Evolutionary conservation across 192 early-diverging fungal genomes (phyloP).

Genomic region (Coemansia sp.): DNA sequence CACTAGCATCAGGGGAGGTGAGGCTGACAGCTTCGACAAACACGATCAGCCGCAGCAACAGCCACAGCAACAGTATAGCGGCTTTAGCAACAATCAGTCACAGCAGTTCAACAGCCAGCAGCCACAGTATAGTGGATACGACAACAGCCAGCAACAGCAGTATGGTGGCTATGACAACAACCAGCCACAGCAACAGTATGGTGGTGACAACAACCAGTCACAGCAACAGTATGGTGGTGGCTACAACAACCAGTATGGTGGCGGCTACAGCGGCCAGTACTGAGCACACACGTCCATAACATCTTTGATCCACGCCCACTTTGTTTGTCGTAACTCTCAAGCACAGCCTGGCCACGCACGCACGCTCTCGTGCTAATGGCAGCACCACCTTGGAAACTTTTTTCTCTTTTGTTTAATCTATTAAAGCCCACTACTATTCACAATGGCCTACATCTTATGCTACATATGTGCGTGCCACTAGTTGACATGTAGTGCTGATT

Average conservation of each 20-base stretch:
- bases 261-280: constrained; percentile 8
- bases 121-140: constrained; percentile 1
- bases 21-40: constrained; percentile 30
- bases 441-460: not conserved
- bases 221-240: not conserved
- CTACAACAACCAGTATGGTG: constrained; percentile 11
- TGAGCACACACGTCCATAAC: not conserved
- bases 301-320: not conserved
- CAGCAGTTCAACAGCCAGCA: not conserved
- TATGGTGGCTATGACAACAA: constrained; percentile 5
- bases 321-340: not conserved
- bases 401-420: not conserved
- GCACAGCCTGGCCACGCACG: not conserved
- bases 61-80: not conserved
- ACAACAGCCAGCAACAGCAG: not conserved
- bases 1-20: constrained; percentile 12
- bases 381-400: not conserved
- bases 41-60: not conserved
- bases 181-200: constrained; percentile 8
- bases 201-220: constrained; percentile 10
- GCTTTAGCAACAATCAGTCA: not conserved
- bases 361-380: not conserved
- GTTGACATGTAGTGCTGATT: not conserved
- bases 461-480: no score
- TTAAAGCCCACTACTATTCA: no score